These are phyloP conservation scores for Sarocladiaceae sp. DNA, from an alignment of 2,329 filamentous ascomycete species.

Conservation along the genomic window DNA sequence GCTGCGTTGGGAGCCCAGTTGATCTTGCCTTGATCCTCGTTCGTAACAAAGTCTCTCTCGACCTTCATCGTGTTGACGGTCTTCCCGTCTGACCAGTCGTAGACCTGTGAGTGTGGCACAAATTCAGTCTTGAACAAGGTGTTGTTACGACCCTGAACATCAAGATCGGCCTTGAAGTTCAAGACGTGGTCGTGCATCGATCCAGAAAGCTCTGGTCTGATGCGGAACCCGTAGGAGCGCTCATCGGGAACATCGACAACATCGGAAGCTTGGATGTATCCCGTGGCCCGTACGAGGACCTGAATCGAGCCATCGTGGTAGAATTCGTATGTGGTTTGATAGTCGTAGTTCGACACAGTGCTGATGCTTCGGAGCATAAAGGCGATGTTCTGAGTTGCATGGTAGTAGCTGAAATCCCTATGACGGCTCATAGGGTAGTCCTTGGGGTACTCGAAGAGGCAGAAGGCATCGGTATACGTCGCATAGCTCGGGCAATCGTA, in stretches of 20 bases:
- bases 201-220: constrained; percentile 42
- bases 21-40: constrained; percentile 38
- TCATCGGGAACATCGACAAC: constrained; percentile 40
- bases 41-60: constrained; percentile 34
- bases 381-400: constrained; percentile 42
- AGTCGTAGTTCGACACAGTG: constrained; percentile 53
- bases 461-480: constrained; percentile 10
- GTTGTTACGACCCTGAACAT: constrained; percentile 44
- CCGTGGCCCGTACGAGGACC: constrained; percentile 46
- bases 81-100: constrained; percentile 45
- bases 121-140: constrained; percentile 33
- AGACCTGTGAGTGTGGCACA: constrained; percentile 27
- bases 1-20: constrained; percentile 44
- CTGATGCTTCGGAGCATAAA: constrained; percentile 42
- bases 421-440: constrained; percentile 48
- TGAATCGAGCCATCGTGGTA: constrained; percentile 46
- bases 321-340: constrained; percentile 46
- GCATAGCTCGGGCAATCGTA: constrained; percentile 13
- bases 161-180: constrained; percentile 51
- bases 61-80: constrained; percentile 49
- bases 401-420: constrained; percentile 34
- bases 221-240: constrained; percentile 45
- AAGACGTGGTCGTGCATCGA: constrained; percentile 53
- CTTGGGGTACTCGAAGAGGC: constrained; percentile 20
- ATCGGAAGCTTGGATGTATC: constrained; percentile 50